Evolutionary conservation across 1,139 yeast genomes (phyloP).

Genomic region (Nakaseomyces nivariensis): DNA sequence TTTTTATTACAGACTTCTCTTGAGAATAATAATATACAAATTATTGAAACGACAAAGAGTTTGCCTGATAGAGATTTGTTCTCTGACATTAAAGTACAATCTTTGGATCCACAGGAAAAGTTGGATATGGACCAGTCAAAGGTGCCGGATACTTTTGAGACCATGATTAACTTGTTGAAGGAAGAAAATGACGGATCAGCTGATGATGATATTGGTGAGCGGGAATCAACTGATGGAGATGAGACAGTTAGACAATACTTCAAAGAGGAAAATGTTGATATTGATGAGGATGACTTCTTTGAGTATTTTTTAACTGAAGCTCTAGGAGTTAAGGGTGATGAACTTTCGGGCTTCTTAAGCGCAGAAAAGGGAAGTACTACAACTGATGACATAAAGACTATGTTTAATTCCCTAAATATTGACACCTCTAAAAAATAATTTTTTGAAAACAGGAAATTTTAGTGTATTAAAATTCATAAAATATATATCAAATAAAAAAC

Average conservation of each 20-base stretch:
- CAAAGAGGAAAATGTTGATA: slow-evolving; percentile 30
- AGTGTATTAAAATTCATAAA: not conserved
- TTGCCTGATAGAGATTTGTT: not conserved
- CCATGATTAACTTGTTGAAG: not conserved
- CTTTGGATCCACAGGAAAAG: not conserved
- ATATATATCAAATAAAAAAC: not conserved
- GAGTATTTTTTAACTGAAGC: slow-evolving; percentile 49
- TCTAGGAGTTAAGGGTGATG: slow-evolving; percentile 28
- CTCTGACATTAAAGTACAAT: not conserved
- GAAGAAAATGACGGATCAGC: not conserved
- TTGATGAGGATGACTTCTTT: slow-evolving; percentile 56
- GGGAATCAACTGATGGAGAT: not conserved
- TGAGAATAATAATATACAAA: not conserved
- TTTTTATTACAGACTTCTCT: not conserved
- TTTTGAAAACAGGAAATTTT: not conserved
- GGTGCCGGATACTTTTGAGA: not conserved
- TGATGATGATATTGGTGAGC: not conserved
- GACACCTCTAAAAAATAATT: not conserved
- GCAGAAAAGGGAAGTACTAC: slow-evolving; percentile 6
- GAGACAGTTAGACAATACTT: slow-evolving; percentile 21
- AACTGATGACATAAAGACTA: not conserved
- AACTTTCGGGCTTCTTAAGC: slow-evolving; percentile 6
- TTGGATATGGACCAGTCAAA: not conserved
- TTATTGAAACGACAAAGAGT: not conserved
- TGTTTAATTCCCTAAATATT: slow-evolving; percentile 2